Evolutionary conservation across 176 grass and related monocot species (phyloP).

Genomic region (Aegilops longissima): DNA sequence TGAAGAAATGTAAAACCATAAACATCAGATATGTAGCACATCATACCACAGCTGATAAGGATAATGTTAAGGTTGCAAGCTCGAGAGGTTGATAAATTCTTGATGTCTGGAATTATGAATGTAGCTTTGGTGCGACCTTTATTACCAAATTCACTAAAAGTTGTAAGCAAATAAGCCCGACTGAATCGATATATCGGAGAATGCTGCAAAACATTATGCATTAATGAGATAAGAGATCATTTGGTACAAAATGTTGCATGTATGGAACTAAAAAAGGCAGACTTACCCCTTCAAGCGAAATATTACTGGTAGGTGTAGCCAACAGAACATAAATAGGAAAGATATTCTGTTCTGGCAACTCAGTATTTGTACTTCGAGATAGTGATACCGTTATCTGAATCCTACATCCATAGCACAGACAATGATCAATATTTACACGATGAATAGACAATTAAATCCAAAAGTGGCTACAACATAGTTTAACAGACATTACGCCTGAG

Average conservation of each 20-base stretch:
- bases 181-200: slow-evolving; percentile 69
- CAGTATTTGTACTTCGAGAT: slow-evolving; percentile 57
- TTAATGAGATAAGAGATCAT: slow-evolving; percentile 31
- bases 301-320: slow-evolving; percentile 62
- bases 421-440: neutral
- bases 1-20: slow-evolving; percentile 16
- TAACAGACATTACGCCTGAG: slow-evolving; percentile 15
- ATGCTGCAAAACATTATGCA: slow-evolving; percentile 47
- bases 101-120: no score
- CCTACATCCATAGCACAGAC: slow-evolving; percentile 52
- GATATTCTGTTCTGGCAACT: slow-evolving; percentile 47
- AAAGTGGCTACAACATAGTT: neutral
- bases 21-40: slow-evolving; percentile 32
- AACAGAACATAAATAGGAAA: slow-evolving; percentile 89
- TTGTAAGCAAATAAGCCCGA: slow-evolving; percentile 32
- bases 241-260: slow-evolving; percentile 9
- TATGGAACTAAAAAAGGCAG: neutral
- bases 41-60: slow-evolving; percentile 72
- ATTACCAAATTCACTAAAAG: no score
- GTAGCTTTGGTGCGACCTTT: no score
- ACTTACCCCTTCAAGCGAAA: slow-evolving; percentile 67
- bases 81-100: neutral
- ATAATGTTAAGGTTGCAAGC: slow-evolving; percentile 77
- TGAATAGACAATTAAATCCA: slow-evolving; percentile 9
- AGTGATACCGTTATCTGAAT: slow-evolving; percentile 86